Base-by-base conservation (phyloP, 2,329 filamentous ascomycete genomes). In the Orbilia blumenaviensis region DNA sequence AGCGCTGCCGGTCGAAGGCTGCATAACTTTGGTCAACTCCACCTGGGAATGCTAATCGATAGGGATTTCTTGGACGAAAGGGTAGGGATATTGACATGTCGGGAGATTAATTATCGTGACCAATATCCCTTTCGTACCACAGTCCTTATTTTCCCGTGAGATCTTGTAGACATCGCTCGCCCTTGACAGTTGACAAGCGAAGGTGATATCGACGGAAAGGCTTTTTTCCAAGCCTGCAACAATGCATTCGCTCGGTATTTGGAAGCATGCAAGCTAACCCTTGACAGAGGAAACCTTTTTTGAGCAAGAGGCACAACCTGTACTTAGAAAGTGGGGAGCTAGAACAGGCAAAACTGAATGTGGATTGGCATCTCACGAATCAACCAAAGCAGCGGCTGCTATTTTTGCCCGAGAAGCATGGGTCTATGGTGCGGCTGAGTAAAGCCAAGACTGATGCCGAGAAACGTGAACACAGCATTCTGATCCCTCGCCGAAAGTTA, bases 351-450 rank as follows among this genome's bases (percentile, higher is more conserved):
- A 73, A 58, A 18, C 10, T 16, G 16, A 44, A 38, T 74, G 52
- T 66, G 32, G 46, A 36, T 23, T 36, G 27, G 14, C 34, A 54
- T 52, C 46, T 48, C 58, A 44, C 63, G 60, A 64, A 68, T 68
- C 56, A 63, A 41, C 21, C 36, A 41, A 34, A 46, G 21, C 60
- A 12, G 23, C 29, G 44, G 32, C 64, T 76, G 58, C 72, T 76
- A 76, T 76, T 76, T 76, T 76, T 76, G 72, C 72, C 48, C 50
- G 18, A 58, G 41, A 3, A 42, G 50, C 72, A 76, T 34, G 72
- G 72, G 60, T 69, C n/a, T 14, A 14, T 25, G 50, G 64, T 76
- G 72, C 72, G 72, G 72, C 72, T 76, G 72, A 76, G 72, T 62
- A 41, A 32, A 60, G 62, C 63, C 72, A 63, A 76, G 66, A 23